Base-by-base conservation (phyloP, 106 monocot genomes). In the Agapanthus africanus region DNA sequence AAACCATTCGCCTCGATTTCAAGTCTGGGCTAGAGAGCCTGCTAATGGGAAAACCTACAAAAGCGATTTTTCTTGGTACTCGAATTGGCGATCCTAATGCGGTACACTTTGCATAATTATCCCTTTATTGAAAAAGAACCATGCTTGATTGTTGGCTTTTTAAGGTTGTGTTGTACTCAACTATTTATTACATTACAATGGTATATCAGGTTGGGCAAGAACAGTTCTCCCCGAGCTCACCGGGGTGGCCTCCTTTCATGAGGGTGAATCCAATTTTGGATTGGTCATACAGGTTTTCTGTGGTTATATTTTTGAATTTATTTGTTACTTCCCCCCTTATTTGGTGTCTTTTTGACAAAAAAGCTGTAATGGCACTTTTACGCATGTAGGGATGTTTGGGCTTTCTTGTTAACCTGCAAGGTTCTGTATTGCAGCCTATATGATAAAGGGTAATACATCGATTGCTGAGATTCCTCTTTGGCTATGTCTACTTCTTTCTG, bases 81-180 rank as follows among this genome's bases (percentile, higher is more conserved):
- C 78, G 99, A 72, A 99, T 99, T 76, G 99, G 99, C 25, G 99
- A 99, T 77, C 99, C 99, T 37, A 99, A 99, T 87, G 99, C 99
- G 59, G 97, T 99, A 89, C 68, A 74, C 15, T 11, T 61, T 74
- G 23, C 8, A 10, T 4, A 39, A 38, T 39, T 11, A 37, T 64
- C 8, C 36, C 39, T 56, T 35, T 70, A n/a, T 19, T 41, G n/a
- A 27, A 13, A 39, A 34, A 25, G 33, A n/a, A 35, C 52, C 22
- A 46, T 47, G 25, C 6, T 42, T 44, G 22, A 25, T 65, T 3
- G 0, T 23, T 40, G 4, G 8, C 35, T 0, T 14, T 40, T 26
- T 61, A 34, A 16, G 35, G 19, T 42, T 33, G 32, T 44, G 39
- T 15, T 2, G 18, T 19, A 42, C n/a, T n/a, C n/a, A n/a, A n/a